Conservation (phyloP, 2,329 filamentous ascomycete species). For the Hypoxylon sp. region DNA sequence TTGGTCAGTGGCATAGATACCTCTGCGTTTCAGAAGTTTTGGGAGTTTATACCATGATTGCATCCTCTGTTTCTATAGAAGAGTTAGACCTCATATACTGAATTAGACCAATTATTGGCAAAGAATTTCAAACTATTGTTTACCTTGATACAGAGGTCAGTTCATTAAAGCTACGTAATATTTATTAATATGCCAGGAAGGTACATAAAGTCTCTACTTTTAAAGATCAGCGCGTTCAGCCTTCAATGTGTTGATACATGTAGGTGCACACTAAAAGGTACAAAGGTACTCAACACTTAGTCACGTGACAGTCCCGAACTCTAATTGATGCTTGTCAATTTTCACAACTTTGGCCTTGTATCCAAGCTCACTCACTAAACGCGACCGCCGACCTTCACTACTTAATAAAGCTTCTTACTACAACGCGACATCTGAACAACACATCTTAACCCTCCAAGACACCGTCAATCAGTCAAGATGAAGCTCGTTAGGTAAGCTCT, state of each 20-base stretch:
- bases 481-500: slow-evolving; percentile 92
- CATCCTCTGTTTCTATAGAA: slow-evolving; percentile 19
- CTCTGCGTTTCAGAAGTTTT: slow-evolving; percentile 34
- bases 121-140: slow-evolving; percentile 5
- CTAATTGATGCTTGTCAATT: slow-evolving; percentile 26
- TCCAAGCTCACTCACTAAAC: slow-evolving; percentile 31
- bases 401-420: slow-evolving; percentile 15
- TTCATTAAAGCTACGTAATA: not conserved
- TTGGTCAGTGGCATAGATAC: slow-evolving; percentile 41
- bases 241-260: not conserved
- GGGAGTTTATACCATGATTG: slow-evolving; percentile 36
- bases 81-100: slow-evolving; percentile 18
- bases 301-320: slow-evolving; percentile 28
- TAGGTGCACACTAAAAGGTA: slow-evolving; percentile 1
- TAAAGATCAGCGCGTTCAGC: not conserved
- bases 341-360: slow-evolving; percentile 29
- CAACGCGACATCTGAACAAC: slow-evolving; percentile 15
- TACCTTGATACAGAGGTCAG: not conserved
- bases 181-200: not conserved
- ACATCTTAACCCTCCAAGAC: not conserved
- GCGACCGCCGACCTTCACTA: slow-evolving; percentile 26
- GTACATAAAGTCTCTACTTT: not conserved
- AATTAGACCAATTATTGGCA: slow-evolving; percentile 2
- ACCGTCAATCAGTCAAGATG: slow-evolving; percentile 71
- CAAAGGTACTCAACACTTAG: not conserved